A percentile compares a stretch with the other conserved stretches of the same genome.
These are phyloP conservation scores for Sonneratia alba DNA, from an alignment of 345 rosid genomes.

Conservation along the genomic window DNA sequence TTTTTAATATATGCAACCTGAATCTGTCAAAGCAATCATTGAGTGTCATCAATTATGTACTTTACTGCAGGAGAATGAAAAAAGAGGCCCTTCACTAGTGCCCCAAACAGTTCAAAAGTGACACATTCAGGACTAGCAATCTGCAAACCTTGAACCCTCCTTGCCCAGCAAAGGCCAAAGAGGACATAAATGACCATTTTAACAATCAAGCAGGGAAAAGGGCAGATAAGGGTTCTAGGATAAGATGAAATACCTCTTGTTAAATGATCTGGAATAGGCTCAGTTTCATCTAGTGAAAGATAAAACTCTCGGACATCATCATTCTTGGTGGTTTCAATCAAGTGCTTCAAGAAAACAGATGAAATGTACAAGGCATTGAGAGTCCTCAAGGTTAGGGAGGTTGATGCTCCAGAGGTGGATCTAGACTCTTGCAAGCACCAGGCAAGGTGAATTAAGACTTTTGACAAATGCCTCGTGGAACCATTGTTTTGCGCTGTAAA, in stretches of 20 bases:
- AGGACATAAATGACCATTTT: not conserved
- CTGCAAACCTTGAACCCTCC: not conserved
- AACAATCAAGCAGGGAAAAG: not conserved
- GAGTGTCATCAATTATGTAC: not conserved
- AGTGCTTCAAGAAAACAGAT: conserved; percentile 68
- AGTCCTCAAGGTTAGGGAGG: conserved; percentile 44
- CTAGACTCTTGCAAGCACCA: conserved; percentile 72
- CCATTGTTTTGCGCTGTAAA: conserved; percentile 65
- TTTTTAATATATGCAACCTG: not conserved
- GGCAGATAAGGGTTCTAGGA: not conserved
- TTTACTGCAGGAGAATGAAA: not conserved
- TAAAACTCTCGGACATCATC: conserved; percentile 42
- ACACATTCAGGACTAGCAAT: not conserved
- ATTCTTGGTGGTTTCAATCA: conserved; percentile 54
- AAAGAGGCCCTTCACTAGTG: not conserved
- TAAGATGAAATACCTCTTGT: conserved; percentile 33
- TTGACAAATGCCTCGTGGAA: conserved; percentile 76
- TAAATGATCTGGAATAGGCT: conserved; percentile 47
- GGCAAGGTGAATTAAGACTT: conserved; percentile 71
- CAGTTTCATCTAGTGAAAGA: conserved; percentile 59
- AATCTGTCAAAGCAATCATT: not conserved
- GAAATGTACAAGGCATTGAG: conserved; percentile 68
- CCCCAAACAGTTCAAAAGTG: not conserved
- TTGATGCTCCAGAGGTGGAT: conserved; percentile 35
- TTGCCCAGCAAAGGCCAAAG: not conserved